phyloP scores from a whole-genome alignment of 1,139 yeast genomes.

The Pichia sp. region DNA sequence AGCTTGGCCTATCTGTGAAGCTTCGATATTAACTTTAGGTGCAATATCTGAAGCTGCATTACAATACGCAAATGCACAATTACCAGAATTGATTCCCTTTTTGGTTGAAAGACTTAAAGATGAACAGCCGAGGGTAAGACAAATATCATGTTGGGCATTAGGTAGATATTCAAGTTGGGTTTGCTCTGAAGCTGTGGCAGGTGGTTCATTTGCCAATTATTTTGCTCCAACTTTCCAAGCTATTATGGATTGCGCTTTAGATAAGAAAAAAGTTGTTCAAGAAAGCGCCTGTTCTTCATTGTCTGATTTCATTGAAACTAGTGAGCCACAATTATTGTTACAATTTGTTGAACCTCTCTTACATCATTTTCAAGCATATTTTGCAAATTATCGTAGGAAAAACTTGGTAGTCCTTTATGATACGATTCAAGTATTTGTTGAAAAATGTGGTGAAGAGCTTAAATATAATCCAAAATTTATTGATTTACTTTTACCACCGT shows the following conservation, averaged over 20 bases:
- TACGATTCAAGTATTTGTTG: constrained; percentile 87
- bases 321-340: constrained; percentile 50
- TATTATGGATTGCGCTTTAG: constrained; percentile 66
- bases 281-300: constrained; percentile 89
- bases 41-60: constrained; percentile 89
- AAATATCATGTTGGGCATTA: constrained; percentile 92
- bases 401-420: constrained; percentile 79
- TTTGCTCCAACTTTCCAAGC: constrained; percentile 75
- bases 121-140: constrained; percentile 77
- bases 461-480: constrained; percentile 47
- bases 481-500: constrained; percentile 65
- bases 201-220: constrained; percentile 57
- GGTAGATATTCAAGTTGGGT: constrained; percentile 85
- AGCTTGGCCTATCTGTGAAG: constrained; percentile 88
- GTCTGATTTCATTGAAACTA: constrained; percentile 71
- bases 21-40: constrained; percentile 89
- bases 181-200: constrained; percentile 52
- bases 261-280: constrained; percentile 84
- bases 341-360: constrained; percentile 62
- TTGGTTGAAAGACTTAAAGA: constrained; percentile 75
- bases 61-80: constrained; percentile 59
- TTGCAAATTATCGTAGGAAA: constrained; percentile 69
- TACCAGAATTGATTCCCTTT: constrained; percentile 79
- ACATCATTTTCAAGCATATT: constrained; percentile 65
- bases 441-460: constrained; percentile 57